Percentiles rank a stretch among this genome's conserved stretches.
Conservation (phyloP, 2,329 filamentous ascomycete species). For the Shiraia bambusicola region DNA sequence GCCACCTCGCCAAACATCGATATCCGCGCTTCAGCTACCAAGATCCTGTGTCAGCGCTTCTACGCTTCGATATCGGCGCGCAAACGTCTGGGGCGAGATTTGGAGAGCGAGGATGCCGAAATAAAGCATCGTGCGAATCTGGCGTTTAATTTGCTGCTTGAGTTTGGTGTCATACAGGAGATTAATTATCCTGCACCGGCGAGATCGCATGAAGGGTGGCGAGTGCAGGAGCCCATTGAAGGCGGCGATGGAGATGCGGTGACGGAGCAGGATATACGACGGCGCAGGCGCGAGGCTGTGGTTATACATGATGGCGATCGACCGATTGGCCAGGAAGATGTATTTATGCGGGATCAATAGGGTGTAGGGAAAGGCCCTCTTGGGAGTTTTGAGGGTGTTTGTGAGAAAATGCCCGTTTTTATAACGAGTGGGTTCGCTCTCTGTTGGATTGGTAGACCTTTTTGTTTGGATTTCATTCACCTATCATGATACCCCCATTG, state of each 20-base stretch:
- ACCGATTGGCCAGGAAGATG: slow-evolving; percentile 72
- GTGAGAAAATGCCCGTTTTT: background rate
- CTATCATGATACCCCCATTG: no score
- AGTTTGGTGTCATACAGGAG: slow-evolving; percentile 22
- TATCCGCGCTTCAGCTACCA: slow-evolving; percentile 44
- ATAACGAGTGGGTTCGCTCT: no score
- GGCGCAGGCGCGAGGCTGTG: slow-evolving; percentile 82
- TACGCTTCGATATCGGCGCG: slow-evolving; percentile 21
- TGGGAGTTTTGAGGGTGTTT: background rate
- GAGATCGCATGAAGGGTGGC: slow-evolving; percentile 5
- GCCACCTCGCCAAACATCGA: slow-evolving; percentile 46
- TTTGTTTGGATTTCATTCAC: no score
- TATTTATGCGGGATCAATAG: slow-evolving; percentile 61
- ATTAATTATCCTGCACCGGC: slow-evolving; percentile 5
- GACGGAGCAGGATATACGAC: slow-evolving; percentile 71
- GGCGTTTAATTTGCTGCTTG: slow-evolving; percentile 30
- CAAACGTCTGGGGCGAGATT: slow-evolving; percentile 25
- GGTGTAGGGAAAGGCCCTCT: slow-evolving; percentile 12
- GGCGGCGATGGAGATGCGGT: slow-evolving; percentile 48
- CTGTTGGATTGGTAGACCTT: no score
- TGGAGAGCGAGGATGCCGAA: slow-evolving; percentile 21
- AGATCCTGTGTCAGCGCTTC: slow-evolving; percentile 43
- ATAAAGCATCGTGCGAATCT: slow-evolving; percentile 24
- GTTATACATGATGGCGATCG: slow-evolving; percentile 84
- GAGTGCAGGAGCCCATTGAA: slow-evolving; percentile 7